Evolutionary conservation across 2,329 filamentous ascomycete species (phyloP), one percentile per base, ranked within the genome.

Genomic region (Sporothrix phasma): DNA sequence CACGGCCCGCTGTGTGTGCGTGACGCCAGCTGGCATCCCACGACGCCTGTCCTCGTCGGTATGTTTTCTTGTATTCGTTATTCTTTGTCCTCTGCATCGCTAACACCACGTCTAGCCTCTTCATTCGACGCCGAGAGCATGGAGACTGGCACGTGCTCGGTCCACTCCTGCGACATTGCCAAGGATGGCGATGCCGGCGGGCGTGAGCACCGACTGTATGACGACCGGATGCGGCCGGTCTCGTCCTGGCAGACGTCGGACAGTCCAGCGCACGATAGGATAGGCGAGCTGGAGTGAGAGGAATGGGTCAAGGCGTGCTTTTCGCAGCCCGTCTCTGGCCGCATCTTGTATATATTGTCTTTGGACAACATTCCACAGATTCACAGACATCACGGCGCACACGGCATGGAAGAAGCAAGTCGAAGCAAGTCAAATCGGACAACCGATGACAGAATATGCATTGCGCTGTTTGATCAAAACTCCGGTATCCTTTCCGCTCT

Each of bases 21-120:
- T 39, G 92, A 97, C 78, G 90, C 89, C 24, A 91, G 88, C 71
- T 96, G 92, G 92, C 92, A 96, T 76, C 92, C 92, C 0, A 88
- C 82, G 68, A 90, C 88, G 1, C 91, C 92, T 0, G 80, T 96
- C 46, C 80, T 97, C 67, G 92, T 81, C 70, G 81, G 82, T 84
- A 72, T 76, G 80, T 11, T 10, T n/a, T 26, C 19, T 65, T 29
- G 66, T 5, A 6, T 49, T 19, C 5, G 41, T 13, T 43, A 3
- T 17, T 24, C 41, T 46, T 10, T 24, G 3, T 19, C n/a, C n/a
- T n/a, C n/a, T n/a, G n/a, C n/a, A n/a, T n/a, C n/a, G n/a, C 41
- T 62, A 43, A 61, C 29, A 10, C 24, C 5, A 3, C 13, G 31
- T 43, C 41, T 56, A 37, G 59, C 61, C 6, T 37, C 26, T 7